A percentile compares a stretch with the other conserved stretches of the same genome.
These are phyloP conservation scores for Cadophora gregata DNA, from an alignment of 2,329 filamentous ascomycete species.

Conservation along the genomic window DNA sequence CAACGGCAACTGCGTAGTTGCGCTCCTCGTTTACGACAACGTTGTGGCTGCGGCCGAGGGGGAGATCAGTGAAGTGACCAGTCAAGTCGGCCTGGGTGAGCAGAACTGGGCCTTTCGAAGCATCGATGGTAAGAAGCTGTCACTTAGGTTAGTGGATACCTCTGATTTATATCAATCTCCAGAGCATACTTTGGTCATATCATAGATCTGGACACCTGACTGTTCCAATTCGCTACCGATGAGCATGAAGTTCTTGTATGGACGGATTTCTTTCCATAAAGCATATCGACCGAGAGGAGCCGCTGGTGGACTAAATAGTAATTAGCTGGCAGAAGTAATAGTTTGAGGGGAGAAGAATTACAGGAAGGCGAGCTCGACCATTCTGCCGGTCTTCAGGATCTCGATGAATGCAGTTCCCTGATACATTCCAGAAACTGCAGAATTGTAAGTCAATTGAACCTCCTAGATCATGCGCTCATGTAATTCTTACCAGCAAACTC, in stretches of 20 bases:
- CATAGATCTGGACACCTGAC: conserved; percentile 61
- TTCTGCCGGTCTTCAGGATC: conserved; percentile 50
- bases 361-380: conserved; percentile 51
- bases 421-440: conserved; percentile 7
- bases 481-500: conserved; percentile 51
- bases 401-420: conserved; percentile 50
- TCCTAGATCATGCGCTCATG: conserved; percentile 27
- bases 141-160: not conserved
- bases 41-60: conserved; percentile 50
- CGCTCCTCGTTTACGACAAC: conserved; percentile 50
- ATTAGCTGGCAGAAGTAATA: conserved; percentile 39
- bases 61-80: conserved; percentile 40
- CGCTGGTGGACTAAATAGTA: not conserved
- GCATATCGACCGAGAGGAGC: conserved; percentile 5
- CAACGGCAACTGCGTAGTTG: conserved; percentile 46
- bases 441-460: not conserved
- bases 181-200: conserved; percentile 50
- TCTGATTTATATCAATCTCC: not conserved
- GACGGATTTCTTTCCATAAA: conserved; percentile 48
- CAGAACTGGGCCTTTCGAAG: conserved; percentile 47
- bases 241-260: conserved; percentile 46
- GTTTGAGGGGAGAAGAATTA: conserved; percentile 49
- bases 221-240: conserved; percentile 50
- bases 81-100: conserved; percentile 47
- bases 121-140: conserved; percentile 48